Conservation (phyloP, 805 yeast genomes). For the Starmerella apis region DNA sequence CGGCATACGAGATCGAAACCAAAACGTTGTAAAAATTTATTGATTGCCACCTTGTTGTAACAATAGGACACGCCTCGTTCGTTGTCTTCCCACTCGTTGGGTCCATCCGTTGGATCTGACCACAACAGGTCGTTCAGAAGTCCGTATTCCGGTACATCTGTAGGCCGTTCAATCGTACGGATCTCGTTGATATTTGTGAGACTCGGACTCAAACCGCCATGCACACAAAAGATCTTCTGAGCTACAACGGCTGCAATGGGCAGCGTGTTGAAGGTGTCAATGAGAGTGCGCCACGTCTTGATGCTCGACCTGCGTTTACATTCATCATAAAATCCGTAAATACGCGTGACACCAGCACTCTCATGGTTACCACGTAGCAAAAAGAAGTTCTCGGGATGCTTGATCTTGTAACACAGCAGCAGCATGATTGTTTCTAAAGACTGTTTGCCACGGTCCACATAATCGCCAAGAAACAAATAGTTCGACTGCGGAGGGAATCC, state of each 20-base stretch:
- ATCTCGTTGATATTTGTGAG: conserved; percentile 97
- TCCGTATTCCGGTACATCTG: conserved; percentile 97
- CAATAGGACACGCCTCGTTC: conserved; percentile 98
- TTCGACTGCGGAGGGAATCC: conserved; percentile 99
- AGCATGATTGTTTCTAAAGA: conserved; percentile 92
- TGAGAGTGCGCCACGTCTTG: conserved; percentile 96
- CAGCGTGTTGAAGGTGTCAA: conserved; percentile 95
- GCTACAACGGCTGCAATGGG: conserved; percentile 98
- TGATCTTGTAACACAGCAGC: conserved; percentile 88
- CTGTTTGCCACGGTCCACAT: conserved; percentile 97
- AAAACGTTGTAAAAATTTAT: conserved; percentile 89
- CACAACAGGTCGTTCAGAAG: conserved; percentile 89
- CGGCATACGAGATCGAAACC: conserved; percentile 97
- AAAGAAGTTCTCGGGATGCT: conserved; percentile 96
- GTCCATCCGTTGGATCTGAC: conserved; percentile 98
- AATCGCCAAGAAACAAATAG: conserved; percentile 90
- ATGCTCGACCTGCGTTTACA: conserved; percentile 94
- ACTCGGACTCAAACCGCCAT: conserved; percentile 96
- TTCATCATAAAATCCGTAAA: conserved; percentile 96
- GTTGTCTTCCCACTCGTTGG: conserved; percentile 97
- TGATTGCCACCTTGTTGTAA: conserved; percentile 99
- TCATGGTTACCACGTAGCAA: conserved; percentile 97
- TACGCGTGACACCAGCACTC: conserved; percentile 94
- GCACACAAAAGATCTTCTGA: conserved; percentile 97
- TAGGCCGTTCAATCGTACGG: conserved; percentile 97